Evolutionary conservation across 106 monocot species (phyloP).

Genomic region (Apostasia shenzhenica): DNA sequence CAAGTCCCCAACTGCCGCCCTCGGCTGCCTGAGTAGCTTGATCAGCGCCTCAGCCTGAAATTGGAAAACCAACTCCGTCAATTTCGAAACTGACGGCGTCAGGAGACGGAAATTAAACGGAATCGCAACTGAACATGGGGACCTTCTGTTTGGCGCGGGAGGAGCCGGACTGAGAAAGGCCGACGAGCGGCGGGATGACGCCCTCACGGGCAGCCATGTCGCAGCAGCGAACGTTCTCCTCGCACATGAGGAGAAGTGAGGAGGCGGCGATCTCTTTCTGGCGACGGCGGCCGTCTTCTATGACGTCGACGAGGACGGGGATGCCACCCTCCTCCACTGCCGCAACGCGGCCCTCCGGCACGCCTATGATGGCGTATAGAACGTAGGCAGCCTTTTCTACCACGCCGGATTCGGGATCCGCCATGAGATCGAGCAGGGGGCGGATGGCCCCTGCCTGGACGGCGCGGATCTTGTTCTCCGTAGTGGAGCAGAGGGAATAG

Average conservation of each 20-base stretch:
- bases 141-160: slow-evolving; percentile 33
- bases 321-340: slow-evolving; percentile 65
- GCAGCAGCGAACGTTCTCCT: slow-evolving; percentile 27
- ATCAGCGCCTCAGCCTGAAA: slow-evolving; percentile 59
- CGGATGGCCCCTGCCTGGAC: slow-evolving; percentile 52
- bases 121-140: neutral
- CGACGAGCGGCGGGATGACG: slow-evolving; percentile 56
- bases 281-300: slow-evolving; percentile 43
- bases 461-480: slow-evolving; percentile 62
- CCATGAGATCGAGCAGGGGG: slow-evolving; percentile 71
- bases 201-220: slow-evolving; percentile 41
- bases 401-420: slow-evolving; percentile 71
- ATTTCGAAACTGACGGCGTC: slow-evolving; percentile 1
- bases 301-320: slow-evolving; percentile 67
- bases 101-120: neutral
- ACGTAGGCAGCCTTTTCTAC: slow-evolving; percentile 78
- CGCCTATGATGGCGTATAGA: slow-evolving; percentile 19
- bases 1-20: neutral
- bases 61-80: neutral
- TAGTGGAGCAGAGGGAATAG: slow-evolving; percentile 43
- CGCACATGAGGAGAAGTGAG: slow-evolving; percentile 45
- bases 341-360: slow-evolving; percentile 35
- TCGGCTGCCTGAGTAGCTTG: slow-evolving; percentile 41
- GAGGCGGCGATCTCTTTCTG: slow-evolving; percentile 54
- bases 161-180: slow-evolving; percentile 45